Evolutionary conservation across 2,329 filamentous ascomycete genomes (phyloP).

Genomic region (Parafenestella ontariensis): DNA sequence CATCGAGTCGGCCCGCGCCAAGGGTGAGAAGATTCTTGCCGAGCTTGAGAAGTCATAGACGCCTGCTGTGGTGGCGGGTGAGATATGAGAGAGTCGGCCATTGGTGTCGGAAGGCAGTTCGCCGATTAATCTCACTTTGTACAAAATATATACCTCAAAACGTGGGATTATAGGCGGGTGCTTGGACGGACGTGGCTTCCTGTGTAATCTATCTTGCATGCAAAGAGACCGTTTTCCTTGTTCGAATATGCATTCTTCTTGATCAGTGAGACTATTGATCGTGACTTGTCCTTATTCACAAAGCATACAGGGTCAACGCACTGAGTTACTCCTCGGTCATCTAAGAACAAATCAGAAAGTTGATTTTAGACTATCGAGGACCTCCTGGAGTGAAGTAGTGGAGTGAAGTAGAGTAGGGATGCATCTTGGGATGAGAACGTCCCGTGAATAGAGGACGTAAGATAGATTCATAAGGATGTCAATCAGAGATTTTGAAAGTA

Average conservation of each 20-base stretch:
- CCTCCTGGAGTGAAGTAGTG: too few species aligned
- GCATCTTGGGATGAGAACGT: too few species aligned
- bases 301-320: too few species aligned
- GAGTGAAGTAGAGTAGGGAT: too few species aligned
- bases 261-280: too few species aligned
- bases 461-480: too few species aligned
- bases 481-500: too few species aligned
- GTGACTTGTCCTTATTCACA: too few species aligned
- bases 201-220: constrained; percentile 51
- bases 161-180: constrained; percentile 43
- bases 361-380: too few species aligned
- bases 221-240: constrained; percentile 45
- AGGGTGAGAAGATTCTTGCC: constrained; percentile 99
- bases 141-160: constrained; percentile 48
- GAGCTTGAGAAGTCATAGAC: constrained; percentile 72
- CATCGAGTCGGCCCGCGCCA: constrained; percentile 87
- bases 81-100: constrained; percentile 46
- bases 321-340: too few species aligned
- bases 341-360: too few species aligned
- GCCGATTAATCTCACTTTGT: constrained; percentile 46
- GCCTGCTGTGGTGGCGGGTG: constrained; percentile 34
- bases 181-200: constrained; percentile 45
- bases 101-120: constrained; percentile 38
- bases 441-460: too few species aligned
- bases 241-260: constrained; percentile 14